These are phyloP conservation scores for Colletotrichum siamense DNA, from an alignment of 2,329 filamentous ascomycete species.

Conservation along the genomic window DNA sequence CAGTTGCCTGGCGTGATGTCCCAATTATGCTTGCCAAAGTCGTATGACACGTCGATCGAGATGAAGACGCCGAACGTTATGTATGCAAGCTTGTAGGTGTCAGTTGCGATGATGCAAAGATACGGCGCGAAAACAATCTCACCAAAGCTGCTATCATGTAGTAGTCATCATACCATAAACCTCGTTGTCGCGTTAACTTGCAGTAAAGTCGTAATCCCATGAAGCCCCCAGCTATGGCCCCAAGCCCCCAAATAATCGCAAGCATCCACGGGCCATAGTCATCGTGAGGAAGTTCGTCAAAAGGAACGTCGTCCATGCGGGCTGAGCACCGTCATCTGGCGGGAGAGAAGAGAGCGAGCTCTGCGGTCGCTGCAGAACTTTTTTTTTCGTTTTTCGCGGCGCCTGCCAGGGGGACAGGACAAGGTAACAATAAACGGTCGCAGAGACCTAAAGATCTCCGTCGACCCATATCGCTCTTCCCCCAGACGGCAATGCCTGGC, in stretches of 20 bases:
- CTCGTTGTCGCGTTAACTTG: conserved; percentile 21
- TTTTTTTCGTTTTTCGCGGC: not conserved
- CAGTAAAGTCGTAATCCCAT: conserved; percentile 24
- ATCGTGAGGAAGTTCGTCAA: conserved; percentile 17
- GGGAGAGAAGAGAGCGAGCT: not conserved
- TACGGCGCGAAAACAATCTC: not conserved
- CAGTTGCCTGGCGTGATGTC: conserved; percentile 13
- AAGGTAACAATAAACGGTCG: not conserved
- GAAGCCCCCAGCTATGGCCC: conserved; percentile 13
- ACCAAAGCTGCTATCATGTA: conserved; percentile 25
- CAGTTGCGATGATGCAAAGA: not conserved
- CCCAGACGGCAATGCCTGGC: not conserved
- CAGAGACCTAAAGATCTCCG: conserved; percentile 2
- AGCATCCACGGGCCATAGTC: conserved; percentile 17
- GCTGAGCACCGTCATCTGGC: not conserved
- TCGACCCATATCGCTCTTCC: not conserved
- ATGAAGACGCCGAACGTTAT: conserved; percentile 10
- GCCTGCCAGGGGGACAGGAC: not conserved
- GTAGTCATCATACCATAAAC: conserved; percentile 26
- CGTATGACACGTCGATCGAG: conserved; percentile 12
- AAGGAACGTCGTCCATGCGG: not conserved
- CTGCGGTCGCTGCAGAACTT: not conserved
- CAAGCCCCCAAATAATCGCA: conserved; percentile 11
- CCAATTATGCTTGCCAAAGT: conserved; percentile 22
- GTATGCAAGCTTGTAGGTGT: conserved; percentile 1